These are phyloP conservation scores for Diplodia intermedia DNA, from an alignment of 2,329 filamentous ascomycete genomes.

Conservation along the genomic window DNA sequence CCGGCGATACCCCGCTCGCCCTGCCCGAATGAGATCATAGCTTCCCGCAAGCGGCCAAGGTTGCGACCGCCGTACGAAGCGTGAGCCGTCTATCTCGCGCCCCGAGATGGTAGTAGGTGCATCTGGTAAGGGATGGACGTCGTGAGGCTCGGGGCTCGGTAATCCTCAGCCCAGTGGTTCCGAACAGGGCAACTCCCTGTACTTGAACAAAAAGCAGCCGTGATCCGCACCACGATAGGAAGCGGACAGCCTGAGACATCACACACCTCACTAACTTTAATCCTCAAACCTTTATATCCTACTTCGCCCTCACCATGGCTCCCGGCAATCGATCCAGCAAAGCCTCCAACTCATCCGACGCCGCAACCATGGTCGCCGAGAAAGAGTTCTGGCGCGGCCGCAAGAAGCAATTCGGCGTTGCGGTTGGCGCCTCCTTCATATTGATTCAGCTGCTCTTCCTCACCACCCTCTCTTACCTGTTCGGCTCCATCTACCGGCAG, in stretches of 20 bases:
- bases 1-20: constrained; percentile 1
- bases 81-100: not conserved
- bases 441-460: constrained; percentile 49
- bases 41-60: not conserved
- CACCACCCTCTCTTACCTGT: constrained; percentile 46
- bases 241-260: not conserved
- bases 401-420: constrained; percentile 17
- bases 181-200: not conserved
- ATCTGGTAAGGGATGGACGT: not conserved
- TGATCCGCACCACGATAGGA: not conserved
- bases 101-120: not conserved
- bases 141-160: not conserved
- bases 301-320: not conserved
- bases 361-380: not conserved
- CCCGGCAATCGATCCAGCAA: not conserved
- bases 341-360: not conserved
- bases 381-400: constrained; percentile 24
- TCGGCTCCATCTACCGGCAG: constrained; percentile 49
- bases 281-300: not conserved
- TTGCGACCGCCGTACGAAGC: not conserved
- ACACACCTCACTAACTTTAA: not conserved
- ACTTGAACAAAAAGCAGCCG: constrained; percentile 12
- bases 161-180: not conserved
- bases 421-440: not conserved
- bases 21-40: constrained; percentile 1